Base-by-base conservation (phyloP, 202 grass and related monocot genomes). In the Schoenoplectus triqueter region DNA sequence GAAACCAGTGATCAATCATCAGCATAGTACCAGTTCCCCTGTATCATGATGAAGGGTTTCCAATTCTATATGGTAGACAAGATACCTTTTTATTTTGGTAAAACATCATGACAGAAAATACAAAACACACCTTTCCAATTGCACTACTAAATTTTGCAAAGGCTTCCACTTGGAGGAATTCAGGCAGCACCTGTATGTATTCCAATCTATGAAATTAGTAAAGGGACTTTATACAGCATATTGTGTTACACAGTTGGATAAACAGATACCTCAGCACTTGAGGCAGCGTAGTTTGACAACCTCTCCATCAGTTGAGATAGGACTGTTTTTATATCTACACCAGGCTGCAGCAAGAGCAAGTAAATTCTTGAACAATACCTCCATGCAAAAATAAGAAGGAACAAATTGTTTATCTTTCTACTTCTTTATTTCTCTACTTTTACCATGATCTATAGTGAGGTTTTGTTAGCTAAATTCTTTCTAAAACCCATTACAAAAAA, bases 111-210 rank as follows among this genome's bases (percentile, higher is more conserved):
- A 50, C 48, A 78, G 13, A 13, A 78, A 14, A 61, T 78, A 61
- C 55, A 18, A 78, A 60, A 84, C 82, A 64, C 90, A 96, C 96
- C 91, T 99, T 99, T 89, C 93, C 96, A 88, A 99, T 99, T 61
- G 96, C 96, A 87, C 87, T 94, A 83, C 96, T 96, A 80, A 96
- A 91, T 81, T 99, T 99, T 31, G 88, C 86, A 94, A 99, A 99
- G 85, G 96, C 93, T 96, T 99, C 96, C 46, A 99, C 96, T 99
- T 99, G 96, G 80, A 99, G 89, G 80, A 99, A 99, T 71, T 99
- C 96, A 84, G 93, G 93, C 19, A 99, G 87, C 74, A 99, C 90
- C 96, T 99, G 89, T 90, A 94, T 46, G 78, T 73, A 84, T 56
- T 84, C 88, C 73, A 85, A 88, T 82, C 74, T 92, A 78, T 84